phyloP scores from a whole-genome alignment of 2,329 filamentous ascomycete species.

The Epicoccum sorghinum region DNA sequence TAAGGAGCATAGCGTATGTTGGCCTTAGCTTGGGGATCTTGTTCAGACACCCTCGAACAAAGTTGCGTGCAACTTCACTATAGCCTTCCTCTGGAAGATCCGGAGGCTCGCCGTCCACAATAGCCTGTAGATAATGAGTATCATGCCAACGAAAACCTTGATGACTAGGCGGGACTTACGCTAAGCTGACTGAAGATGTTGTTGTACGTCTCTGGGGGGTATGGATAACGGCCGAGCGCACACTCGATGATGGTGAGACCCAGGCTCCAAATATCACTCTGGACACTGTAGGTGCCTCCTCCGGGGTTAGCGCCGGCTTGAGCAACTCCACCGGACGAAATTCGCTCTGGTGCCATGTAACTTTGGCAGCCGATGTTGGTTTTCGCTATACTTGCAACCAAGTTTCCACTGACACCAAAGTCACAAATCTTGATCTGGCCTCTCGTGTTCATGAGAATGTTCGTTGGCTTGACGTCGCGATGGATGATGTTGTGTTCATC shows the following conservation, averaged over 20 bases:
- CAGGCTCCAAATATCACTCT: constrained; percentile 97
- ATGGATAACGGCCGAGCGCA: constrained; percentile 91
- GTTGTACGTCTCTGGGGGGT: constrained; percentile 95
- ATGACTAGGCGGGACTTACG: constrained; percentile 62
- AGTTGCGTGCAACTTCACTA: constrained; percentile 80
- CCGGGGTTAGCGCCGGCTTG: constrained; percentile 69
- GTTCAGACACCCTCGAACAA: constrained; percentile 87
- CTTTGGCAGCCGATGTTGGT: constrained; percentile 99
- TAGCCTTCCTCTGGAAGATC: constrained; percentile 80
- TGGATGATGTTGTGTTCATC: constrained; percentile 99
- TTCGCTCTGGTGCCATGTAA: constrained; percentile 98
- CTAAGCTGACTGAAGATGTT: constrained; percentile 98
- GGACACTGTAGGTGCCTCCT: constrained; percentile 92
- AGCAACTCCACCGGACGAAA: constrained; percentile 82
- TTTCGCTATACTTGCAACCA: constrained; percentile 96
- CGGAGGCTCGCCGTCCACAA: constrained; percentile 95
- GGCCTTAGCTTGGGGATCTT: constrained; percentile 92
- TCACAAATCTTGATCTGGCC: constrained; percentile 98
- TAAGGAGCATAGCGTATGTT: constrained; percentile 87
- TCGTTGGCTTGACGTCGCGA: constrained; percentile 98
- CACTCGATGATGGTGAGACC: constrained; percentile 96
- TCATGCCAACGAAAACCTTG: not conserved
- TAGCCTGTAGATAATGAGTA: constrained; percentile 67
- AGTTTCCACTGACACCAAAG: constrained; percentile 94
- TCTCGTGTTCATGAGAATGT: constrained; percentile 87